Base-by-base conservation (phyloP, 257 asterid genomes). In the Oldenlandia corymbosa region DNA sequence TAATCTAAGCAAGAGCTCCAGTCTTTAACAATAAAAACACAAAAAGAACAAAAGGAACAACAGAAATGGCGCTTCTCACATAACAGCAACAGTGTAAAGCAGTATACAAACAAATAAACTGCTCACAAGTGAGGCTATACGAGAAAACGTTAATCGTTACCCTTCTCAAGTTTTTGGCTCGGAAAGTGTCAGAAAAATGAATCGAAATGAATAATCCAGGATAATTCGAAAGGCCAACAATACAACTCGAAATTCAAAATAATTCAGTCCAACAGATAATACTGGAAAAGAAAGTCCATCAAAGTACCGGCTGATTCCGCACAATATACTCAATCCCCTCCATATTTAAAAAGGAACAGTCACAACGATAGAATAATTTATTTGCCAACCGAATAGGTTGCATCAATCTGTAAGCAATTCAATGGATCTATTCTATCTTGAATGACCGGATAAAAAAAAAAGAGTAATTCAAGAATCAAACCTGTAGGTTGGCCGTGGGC, bases 401-500 rank as follows among this genome's bases (percentile, higher is more conserved):
- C 62, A 45, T 23, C 41, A 20, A 47, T 58, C 16, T 21, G 2
- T 1, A 11, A 9, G 5, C 23, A 17, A 4, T 1, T 20, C 13
- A 49, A 14, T 59, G 30, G 64, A 69, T 69, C 63, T 56, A 16
- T 13, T 69, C 63, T 56, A 16, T 13, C 26, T 31, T 21, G 42
- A 21, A 5, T 14, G 16, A 9, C 17, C 2, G 45, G 39, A 21
- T 26, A 23, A 18, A 42, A 8, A 7, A 37, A 16, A 62, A 1
- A 11, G 56, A 69, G 41, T 26, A 58, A 7, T 14, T 31, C 45
- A 48, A 37, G 27, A 50, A 62, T 36, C 30, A 0, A 62, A 81
- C 94, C 91, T 78, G 83, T 58, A 74, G 65, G 72, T 24, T 74
- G 89, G 50, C 53, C 31, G 47, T 60, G 64, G 51, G 53, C 68